Percentiles rank a stretch among this genome's conserved stretches.
These are phyloP conservation scores for Balansia obtecta DNA, from an alignment of 2,329 filamentous ascomycete genomes.

Conservation along the genomic window DNA sequence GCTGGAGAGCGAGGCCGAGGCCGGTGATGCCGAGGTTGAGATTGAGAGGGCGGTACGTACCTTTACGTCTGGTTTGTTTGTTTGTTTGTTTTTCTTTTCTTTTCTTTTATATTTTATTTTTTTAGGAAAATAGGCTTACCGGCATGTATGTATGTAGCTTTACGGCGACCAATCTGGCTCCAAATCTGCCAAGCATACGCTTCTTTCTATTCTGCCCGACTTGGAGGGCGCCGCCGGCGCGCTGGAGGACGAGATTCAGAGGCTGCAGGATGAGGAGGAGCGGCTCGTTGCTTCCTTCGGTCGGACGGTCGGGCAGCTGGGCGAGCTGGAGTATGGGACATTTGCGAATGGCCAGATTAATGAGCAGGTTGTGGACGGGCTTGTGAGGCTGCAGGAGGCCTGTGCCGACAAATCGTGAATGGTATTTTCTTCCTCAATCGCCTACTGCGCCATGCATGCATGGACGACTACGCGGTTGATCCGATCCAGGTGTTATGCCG, in stretches of 20 bases:
- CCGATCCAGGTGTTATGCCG: too few species aligned
- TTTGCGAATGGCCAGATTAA: conserved; percentile 52
- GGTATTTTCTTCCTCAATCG: too few species aligned
- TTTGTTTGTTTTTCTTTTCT: background rate
- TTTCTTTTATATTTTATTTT: background rate
- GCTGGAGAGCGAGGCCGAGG: conserved; percentile 35
- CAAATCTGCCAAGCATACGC: conserved; percentile 42
- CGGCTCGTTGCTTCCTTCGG: conserved; percentile 47
- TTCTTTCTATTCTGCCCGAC: conserved; percentile 52
- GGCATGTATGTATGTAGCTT: conserved; percentile 38
- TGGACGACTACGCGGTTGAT: too few species aligned
- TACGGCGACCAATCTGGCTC: conserved; percentile 39
- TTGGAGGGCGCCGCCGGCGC: conserved; percentile 54
- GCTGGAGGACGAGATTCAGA: conserved; percentile 55
- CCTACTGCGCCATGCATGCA: too few species aligned
- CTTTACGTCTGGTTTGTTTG: background rate
- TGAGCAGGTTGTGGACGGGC: conserved; percentile 54
- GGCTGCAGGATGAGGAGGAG: conserved; percentile 52
- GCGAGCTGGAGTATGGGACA: conserved; percentile 71
- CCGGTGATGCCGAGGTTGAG: conserved; percentile 50
- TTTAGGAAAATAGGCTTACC: too few species aligned
- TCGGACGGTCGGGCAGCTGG: conserved; percentile 58
- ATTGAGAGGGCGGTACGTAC: conserved; percentile 44
- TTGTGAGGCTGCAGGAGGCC: conserved; percentile 42
- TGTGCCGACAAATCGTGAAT: conserved; percentile 39